These are phyloP conservation scores for Eutrema salsugineum DNA, from an alignment of 441 rosid species.

Conservation along the genomic window DNA sequence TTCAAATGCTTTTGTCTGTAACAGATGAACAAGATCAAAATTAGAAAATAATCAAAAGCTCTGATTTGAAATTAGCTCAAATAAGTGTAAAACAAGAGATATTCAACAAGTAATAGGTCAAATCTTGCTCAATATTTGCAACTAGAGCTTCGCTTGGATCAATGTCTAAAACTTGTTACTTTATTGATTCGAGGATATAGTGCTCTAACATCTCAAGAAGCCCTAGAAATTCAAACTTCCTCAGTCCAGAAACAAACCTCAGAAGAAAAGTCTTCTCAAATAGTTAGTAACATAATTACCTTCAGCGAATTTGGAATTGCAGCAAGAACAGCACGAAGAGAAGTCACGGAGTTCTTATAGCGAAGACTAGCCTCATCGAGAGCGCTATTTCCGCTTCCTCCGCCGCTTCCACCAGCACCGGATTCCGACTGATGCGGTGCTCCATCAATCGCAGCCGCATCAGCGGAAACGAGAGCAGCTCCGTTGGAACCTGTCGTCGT, in stretches of 20 bases:
- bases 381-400: constrained; percentile 28
- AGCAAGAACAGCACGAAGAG: constrained; percentile 26
- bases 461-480: constrained; percentile 21
- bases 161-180: neutral
- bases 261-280: neutral
- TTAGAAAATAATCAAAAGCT: neutral
- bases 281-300: constrained; percentile 5
- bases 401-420: constrained; percentile 12
- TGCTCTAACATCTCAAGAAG: neutral
- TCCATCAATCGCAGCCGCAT: constrained; percentile 29
- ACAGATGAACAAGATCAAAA: neutral
- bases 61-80: neutral
- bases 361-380: constrained; percentile 32
- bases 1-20: constrained; percentile 60
- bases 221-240: neutral
- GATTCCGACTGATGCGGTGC: constrained; percentile 38
- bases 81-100: neutral
- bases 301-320: constrained; percentile 24
- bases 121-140: neutral
- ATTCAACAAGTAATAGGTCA: neutral
- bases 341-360: constrained; percentile 27
- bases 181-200: neutral
- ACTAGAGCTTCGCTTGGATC: neutral
- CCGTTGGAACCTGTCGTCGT: constrained; percentile 23
- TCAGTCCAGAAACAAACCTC: neutral